phyloP scores from a whole-genome alignment of 2,329 filamentous ascomycete species.

The Mycosphaerella sp. region DNA sequence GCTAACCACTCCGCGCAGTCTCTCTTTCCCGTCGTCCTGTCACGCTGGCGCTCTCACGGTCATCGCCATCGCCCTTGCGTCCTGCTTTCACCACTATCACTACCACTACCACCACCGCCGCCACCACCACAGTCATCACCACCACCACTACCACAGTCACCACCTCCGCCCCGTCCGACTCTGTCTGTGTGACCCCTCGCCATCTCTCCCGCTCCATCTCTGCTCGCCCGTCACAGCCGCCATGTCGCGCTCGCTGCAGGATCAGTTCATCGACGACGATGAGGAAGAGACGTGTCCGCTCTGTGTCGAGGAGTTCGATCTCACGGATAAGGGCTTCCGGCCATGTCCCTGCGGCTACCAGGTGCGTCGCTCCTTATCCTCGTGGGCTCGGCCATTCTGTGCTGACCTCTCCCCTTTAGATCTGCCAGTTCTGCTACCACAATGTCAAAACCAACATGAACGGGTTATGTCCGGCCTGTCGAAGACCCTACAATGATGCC shows the following conservation, averaged over 20 bases:
- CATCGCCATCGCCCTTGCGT: neutral
- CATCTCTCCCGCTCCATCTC: constrained; percentile 7
- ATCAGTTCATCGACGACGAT: constrained; percentile 50
- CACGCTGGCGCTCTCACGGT: neutral
- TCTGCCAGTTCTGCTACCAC: constrained; percentile 99
- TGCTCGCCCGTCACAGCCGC: constrained; percentile 12
- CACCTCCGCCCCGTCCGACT: neutral
- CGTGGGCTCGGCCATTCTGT: neutral
- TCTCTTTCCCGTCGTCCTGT: neutral
- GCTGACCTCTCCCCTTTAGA: constrained; percentile 47
- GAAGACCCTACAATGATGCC: constrained; percentile 91
- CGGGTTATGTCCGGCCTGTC: constrained; percentile 92
- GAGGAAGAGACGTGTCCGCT: constrained; percentile 68
- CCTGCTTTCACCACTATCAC: neutral
- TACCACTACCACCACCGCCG: neutral
- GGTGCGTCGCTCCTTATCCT: constrained; percentile 49
- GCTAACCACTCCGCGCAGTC: neutral
- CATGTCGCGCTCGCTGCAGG: constrained; percentile 46
- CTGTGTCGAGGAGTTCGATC: constrained; percentile 97
- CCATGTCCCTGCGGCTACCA: constrained; percentile 98
- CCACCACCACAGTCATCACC: neutral
- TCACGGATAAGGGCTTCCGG: constrained; percentile 93
- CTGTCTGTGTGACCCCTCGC: neutral
- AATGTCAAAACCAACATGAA: constrained; percentile 99
- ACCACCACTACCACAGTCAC: neutral